Conservation (phyloP, 257 asterid genomes). For the Petrea volubilis region DNA sequence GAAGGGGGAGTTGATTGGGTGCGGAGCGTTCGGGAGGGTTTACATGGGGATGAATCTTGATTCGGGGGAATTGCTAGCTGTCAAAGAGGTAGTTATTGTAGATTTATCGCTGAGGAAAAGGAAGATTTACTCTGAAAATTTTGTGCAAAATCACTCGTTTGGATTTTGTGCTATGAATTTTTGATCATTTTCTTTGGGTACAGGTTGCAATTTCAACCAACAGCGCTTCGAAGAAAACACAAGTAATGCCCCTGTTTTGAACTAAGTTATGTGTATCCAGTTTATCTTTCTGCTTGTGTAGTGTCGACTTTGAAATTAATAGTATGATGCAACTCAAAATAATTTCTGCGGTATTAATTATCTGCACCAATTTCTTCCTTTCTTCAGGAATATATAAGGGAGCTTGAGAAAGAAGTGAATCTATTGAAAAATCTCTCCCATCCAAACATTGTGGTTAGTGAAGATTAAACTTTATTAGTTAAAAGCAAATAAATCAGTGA, state of each 20-base stretch:
- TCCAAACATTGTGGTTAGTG: conserved; percentile 85
- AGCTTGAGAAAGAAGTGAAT: conserved; percentile 92
- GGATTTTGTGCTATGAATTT: conserved; percentile 4
- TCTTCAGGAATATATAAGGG: conserved; percentile 72
- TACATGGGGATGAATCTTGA: conserved; percentile 86
- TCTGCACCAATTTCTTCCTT: conserved; percentile 1
- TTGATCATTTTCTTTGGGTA: conserved; percentile 14
- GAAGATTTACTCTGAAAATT: neutral
- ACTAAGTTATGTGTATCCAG: conserved; percentile 10
- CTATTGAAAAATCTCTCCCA: conserved; percentile 83
- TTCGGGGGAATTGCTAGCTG: conserved; percentile 78
- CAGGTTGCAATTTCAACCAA: conserved; percentile 79
- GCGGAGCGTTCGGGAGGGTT: conserved; percentile 78
- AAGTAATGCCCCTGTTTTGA: conserved; percentile 42
- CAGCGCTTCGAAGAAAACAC: conserved; percentile 67
- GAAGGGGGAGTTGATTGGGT: conserved; percentile 85
- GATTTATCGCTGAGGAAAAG: neutral
- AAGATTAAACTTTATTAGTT: conserved; percentile 2
- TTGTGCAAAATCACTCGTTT: neutral
- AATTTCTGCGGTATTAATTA: neutral
- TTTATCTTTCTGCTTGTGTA: conserved; percentile 4
- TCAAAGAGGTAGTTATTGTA: conserved; percentile 41
- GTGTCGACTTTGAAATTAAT: neutral
- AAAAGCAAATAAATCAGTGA: neutral
- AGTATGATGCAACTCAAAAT: neutral